A percentile compares a stretch with the other conserved stretches of the same genome.
Conservation (phyloP, 2,329 filamentous ascomycete species). For the Colletotrichum cereale region DNA sequence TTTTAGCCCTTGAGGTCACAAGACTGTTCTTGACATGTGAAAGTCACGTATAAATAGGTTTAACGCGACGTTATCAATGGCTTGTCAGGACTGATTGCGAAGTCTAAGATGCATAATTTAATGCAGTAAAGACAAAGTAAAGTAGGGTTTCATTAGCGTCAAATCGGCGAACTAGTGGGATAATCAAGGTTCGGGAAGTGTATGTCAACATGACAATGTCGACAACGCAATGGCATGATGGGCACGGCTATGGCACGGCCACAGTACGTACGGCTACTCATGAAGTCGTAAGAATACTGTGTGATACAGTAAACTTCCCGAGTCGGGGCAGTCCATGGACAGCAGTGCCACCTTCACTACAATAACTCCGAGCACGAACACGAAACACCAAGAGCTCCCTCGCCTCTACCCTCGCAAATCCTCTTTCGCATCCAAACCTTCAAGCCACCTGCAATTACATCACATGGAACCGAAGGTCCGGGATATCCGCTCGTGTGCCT, state of each 20-base stretch:
- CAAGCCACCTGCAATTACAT: background rate
- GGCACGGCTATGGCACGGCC: background rate
- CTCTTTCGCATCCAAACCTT: background rate
- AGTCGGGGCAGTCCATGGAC: background rate
- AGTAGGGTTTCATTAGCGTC: background rate
- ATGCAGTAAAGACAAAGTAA: slow-evolving; percentile 5
- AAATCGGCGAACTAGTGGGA: background rate
- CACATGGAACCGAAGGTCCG: background rate
- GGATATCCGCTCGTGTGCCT: background rate
- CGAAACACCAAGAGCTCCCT: background rate
- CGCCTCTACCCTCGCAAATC: background rate
- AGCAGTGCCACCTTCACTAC: background rate
- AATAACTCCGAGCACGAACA: slow-evolving; percentile 8
- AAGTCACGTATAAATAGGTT: no score
- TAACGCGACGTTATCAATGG: background rate
- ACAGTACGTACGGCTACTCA: background rate
- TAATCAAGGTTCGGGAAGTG: background rate
- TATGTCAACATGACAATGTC: background rate
- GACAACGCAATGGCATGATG: background rate
- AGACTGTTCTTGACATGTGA: slow-evolving; percentile 22
- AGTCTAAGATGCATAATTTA: slow-evolving; percentile 7
- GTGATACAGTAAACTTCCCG: background rate
- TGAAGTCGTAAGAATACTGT: background rate
- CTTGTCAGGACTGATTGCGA: background rate
- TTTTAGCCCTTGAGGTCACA: background rate